These are phyloP conservation scores for Aquilaria sinensis DNA, from an alignment of 345 rosid species.

Conservation along the genomic window DNA sequence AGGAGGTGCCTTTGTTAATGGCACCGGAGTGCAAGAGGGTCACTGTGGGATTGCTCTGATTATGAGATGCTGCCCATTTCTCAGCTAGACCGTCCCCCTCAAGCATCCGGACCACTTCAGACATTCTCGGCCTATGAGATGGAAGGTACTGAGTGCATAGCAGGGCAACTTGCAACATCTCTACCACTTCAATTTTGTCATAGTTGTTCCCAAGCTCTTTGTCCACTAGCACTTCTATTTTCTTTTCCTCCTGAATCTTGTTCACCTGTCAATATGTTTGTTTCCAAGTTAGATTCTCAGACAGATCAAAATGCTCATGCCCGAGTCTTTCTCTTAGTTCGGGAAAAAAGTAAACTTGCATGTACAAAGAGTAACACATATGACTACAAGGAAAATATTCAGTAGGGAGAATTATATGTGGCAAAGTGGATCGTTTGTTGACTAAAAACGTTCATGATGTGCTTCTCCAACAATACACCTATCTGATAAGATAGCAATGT, in stretches of 20 bases:
- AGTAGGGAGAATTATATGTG: no score
- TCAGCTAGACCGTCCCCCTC: conserved; percentile 94
- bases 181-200: conserved; percentile 71
- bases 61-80: conserved; percentile 85
- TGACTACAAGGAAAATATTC: neutral
- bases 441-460: no score
- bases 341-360: neutral
- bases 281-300: neutral
- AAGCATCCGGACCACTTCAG: conserved; percentile 88
- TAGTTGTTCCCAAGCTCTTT: conserved; percentile 63
- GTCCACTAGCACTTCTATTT: conserved; percentile 72
- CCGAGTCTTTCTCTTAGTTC: neutral
- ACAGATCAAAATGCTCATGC: neutral
- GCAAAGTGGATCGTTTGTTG: no score
- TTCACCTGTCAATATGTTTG: conserved; percentile 42
- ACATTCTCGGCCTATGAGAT: conserved; percentile 87
- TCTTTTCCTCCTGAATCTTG: conserved; percentile 76
- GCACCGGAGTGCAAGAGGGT: conserved; percentile 34
- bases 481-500: no score
- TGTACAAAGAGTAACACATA: neutral
- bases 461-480: no score
- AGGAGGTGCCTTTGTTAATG: conserved; percentile 21
- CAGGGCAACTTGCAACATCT: conserved; percentile 85
- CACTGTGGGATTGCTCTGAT: conserved; percentile 29
- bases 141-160: conserved; percentile 87